These are phyloP conservation scores for Coemansia sp. DNA, from an alignment of 192 early-diverging fungal genomes.

Conservation along the genomic window DNA sequence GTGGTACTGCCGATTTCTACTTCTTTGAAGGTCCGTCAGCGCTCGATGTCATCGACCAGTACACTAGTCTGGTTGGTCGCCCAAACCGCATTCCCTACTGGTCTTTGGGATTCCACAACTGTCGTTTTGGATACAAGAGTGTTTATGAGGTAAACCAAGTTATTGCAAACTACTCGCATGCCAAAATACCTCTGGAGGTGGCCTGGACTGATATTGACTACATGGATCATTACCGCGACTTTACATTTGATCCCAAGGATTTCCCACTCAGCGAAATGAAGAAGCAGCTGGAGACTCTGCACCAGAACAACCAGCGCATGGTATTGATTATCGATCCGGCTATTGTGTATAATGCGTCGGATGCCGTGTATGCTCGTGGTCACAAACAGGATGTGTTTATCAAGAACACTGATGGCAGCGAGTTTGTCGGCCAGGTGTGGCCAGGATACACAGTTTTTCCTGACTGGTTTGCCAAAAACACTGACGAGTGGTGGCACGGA, in stretches of 20 bases:
- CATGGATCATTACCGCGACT: slow-evolving; percentile 61
- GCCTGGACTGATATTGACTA: slow-evolving; percentile 72
- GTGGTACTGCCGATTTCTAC: slow-evolving; percentile 64
- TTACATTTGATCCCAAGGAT: slow-evolving; percentile 55
- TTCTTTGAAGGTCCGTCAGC: slow-evolving; percentile 56
- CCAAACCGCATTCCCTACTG: slow-evolving; percentile 60
- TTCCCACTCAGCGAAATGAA: slow-evolving; percentile 55
- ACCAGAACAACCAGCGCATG: slow-evolving; percentile 52
- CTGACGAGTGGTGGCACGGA: slow-evolving; percentile 47
- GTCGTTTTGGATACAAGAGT: slow-evolving; percentile 59
- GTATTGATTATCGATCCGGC: slow-evolving; percentile 67
- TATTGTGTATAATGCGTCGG: slow-evolving; percentile 51
- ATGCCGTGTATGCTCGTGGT: slow-evolving; percentile 54
- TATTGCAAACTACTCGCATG: slow-evolving; percentile 53
- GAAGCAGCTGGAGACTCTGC: slow-evolving; percentile 46
- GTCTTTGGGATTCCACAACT: slow-evolving; percentile 64
- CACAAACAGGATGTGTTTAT: slow-evolving; percentile 55
- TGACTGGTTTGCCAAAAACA: slow-evolving; percentile 59
- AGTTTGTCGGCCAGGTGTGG: slow-evolving; percentile 59
- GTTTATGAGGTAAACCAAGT: slow-evolving; percentile 55
- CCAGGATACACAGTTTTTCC: slow-evolving; percentile 65
- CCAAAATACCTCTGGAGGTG: slow-evolving; percentile 58
- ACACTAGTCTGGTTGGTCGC: slow-evolving; percentile 62
- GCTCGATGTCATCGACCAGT: slow-evolving; percentile 47
- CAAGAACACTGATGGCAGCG: slow-evolving; percentile 53